Evolutionary conservation across 164 flowering plant species (phyloP), one percentile per base, ranked within the genome.

Genomic region (Annona cherimola): DNA sequence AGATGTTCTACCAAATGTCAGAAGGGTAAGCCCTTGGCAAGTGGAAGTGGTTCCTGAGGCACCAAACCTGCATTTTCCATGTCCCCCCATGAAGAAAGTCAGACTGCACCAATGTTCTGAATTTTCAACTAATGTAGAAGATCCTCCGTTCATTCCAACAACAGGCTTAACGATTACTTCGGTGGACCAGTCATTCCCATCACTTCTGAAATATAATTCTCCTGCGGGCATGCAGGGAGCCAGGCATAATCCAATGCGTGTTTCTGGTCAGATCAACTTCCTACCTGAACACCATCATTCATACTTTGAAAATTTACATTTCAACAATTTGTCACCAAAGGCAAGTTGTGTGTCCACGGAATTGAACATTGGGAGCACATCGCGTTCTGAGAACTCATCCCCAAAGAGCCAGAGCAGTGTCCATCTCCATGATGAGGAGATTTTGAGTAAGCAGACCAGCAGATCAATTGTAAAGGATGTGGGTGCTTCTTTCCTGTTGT

Each of bases 171-270:
- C 76, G 68, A 79, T 79, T 82, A 63, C 89, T 73, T 54, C 75
- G 79, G 72, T 77, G 76, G 84, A 77, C 61, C 57, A 50, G 3
- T 57, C 80, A 72, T 79, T 43, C 61, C 73, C 79, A 35, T 76
- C 82, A 55, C 60, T 76, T 71, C 50, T 78, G 69, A 68, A 55
- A 73, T 74, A 67, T 40, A 74, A 82, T 67, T 81, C 81, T 81
- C 92, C 93, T 84, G 90, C 88, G 78, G 89, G 93, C 94, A 88
- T 90, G 88, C 94, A 92, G 94, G 97, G 94, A 92, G 93, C 97
- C 97, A 92, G 97, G 97, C 97, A 86, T 70, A 69, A 82, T 80
- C 19, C 78, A 45, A 69, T 60, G 44, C 62, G 70, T 70, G 73
- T 74, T 42, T 75, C 82, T 44, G 68, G 69, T 79, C 64, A 79